These are phyloP conservation scores for Phytopythium litorale DNA, from an alignment of 352 stramenopile species.

Conservation along the genomic window DNA sequence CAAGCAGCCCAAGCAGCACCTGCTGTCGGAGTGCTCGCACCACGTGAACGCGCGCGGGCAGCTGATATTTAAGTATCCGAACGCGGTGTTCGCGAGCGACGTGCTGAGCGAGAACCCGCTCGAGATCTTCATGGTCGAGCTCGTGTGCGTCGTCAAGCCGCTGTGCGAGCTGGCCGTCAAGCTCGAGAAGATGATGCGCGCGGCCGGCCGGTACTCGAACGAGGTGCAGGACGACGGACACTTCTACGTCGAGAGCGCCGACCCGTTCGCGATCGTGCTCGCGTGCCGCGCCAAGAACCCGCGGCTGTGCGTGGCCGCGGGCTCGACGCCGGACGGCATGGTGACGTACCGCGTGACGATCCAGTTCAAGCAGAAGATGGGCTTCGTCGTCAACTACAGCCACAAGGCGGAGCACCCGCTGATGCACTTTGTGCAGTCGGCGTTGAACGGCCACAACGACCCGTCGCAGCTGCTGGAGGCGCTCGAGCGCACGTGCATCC, in stretches of 20 bases:
- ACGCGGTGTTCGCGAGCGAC: conserved; percentile 56
- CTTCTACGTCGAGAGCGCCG: conserved; percentile 82
- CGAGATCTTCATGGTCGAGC: conserved; percentile 84
- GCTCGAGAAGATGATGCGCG: conserved; percentile 66
- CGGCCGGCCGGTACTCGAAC: conserved; percentile 71
- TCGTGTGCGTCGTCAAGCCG: conserved; percentile 83
- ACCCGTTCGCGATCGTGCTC: conserved; percentile 82
- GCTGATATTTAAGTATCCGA: conserved; percentile 82
- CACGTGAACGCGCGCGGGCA: conserved; percentile 73
- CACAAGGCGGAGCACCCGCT: conserved; percentile 82
- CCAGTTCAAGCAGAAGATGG: conserved; percentile 88
- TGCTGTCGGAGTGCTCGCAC: conserved; percentile 60
- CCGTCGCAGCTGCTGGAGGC: conserved; percentile 77
- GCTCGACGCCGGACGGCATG: conserved; percentile 66
- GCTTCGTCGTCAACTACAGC: conserved; percentile 85
- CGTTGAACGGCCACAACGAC: conserved; percentile 77
- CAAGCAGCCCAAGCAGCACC: conserved; percentile 48
- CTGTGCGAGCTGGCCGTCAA: conserved; percentile 83
- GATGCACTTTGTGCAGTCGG: conserved; percentile 85
- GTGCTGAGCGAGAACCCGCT: conserved; percentile 80
- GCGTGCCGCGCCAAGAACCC: conserved; percentile 70
- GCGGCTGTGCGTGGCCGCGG: conserved; percentile 60
- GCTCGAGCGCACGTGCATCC: conserved; percentile 79
- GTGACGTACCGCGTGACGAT: conserved; percentile 79
- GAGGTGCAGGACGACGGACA: conserved; percentile 63